Percentiles rank a stretch among this genome's conserved stretches.
phyloP scores from a whole-genome alignment of 1,284 basidiomycete species.

The Cryptococcus sp. region DNA sequence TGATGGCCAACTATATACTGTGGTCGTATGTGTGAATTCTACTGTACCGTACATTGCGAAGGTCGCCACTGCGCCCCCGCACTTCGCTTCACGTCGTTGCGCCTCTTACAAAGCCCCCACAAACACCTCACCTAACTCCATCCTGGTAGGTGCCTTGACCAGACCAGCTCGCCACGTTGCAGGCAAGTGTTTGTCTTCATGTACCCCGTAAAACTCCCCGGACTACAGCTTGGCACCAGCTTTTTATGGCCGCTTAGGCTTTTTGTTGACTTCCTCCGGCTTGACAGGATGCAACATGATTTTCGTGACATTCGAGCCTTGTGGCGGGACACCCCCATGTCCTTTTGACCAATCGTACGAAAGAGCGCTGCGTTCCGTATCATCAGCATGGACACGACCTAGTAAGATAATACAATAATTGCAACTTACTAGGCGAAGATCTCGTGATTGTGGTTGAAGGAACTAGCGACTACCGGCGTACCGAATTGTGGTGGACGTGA shows the following conservation, averaged over 20 bases:
- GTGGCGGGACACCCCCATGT: slow-evolving; percentile 78
- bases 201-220: no score
- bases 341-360: slow-evolving; percentile 92
- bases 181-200: no score
- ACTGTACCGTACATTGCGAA: no score
- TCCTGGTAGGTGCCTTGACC: no score
- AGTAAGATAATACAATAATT: slow-evolving; percentile 14
- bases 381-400: neutral
- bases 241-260: slow-evolving; percentile 22
- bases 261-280: slow-evolving; percentile 76
- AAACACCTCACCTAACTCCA: no score
- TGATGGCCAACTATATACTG: no score
- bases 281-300: slow-evolving; percentile 88
- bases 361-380: slow-evolving; percentile 57
- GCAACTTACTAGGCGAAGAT: slow-evolving; percentile 75
- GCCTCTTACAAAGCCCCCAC: no score
- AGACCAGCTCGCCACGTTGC: no score
- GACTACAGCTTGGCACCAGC: no score
- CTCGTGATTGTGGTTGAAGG: slow-evolving; percentile 81
- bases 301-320: slow-evolving; percentile 68
- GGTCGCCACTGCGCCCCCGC: no score
- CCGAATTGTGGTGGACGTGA: slow-evolving; percentile 59
- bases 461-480: slow-evolving; percentile 58
- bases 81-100: no score
- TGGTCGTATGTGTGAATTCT: no score